Base-by-base conservation (phyloP, 768 basidiomycete species). In the Lactarius pseudohatsudake region DNA sequence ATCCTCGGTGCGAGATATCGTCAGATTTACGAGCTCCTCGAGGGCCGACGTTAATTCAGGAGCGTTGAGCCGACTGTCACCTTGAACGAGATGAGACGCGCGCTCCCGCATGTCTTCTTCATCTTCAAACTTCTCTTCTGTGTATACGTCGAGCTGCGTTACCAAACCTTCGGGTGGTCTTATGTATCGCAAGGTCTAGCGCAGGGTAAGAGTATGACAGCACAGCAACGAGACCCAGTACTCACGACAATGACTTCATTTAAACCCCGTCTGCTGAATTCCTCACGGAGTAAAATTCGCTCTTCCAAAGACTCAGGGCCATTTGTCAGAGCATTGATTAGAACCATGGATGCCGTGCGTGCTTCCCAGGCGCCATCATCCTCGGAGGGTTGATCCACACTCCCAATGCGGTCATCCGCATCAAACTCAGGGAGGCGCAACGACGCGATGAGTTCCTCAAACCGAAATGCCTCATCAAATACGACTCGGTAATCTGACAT, bases 81-180 rank as follows among this genome's bases (percentile, higher is more conserved):
- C 69, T 61, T 68, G 69, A 50, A 81, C 74, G 41, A 76, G 73
- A 62, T 70, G 77, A n/a, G 75, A 81, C 43, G 84, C 79, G 41
- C 86, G 83, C 69, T 94, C 88, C 45, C 86, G 86, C 76, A 92
- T 82, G 59, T 95, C 91, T 72, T 91, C 88, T 74, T 92, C 90
- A 73, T 97, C 94, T 72, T 96, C 94, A 55, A 88, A 91, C 71
- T 92, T 91, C 75, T 96, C 94, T 68, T 96, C 94, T 0, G 85
- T 83, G 71, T 94, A 96, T 32, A 92, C 81, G 68, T 89, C 85
- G 7, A 95, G 77, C 71, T 96, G 94, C 0, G 82, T 89, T n/a
- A 90, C 73, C n/a, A 96, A 77, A 4, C 71, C 74, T n/a, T 90
- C 92, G 8, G 92, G 90, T 1, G 92, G 91, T 71, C 85, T 83